Evolutionary conservation across 106 monocot genomes (phyloP), one percentile per base, ranked within the genome.

Genomic region (Dendrobium catenatum): DNA sequence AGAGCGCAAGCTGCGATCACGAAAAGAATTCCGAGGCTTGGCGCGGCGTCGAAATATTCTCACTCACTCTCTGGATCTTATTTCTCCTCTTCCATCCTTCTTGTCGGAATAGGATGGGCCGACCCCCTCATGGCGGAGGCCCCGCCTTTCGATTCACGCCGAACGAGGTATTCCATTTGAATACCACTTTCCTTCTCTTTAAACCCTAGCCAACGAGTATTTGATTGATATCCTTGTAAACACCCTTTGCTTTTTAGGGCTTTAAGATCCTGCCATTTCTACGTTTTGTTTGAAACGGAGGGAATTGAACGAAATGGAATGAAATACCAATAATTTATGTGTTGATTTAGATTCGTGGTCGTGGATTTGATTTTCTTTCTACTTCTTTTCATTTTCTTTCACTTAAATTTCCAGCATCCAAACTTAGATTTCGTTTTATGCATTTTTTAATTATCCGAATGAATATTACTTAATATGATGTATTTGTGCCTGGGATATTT

Each of bases 51-150:
- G 7, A 48, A 51, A 13, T 1, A 51, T 31, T 31, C n/a, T 9
- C 70, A 31, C 9, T 15, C 27, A 3, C 31, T 70, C 31, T 70
- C 5, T 5, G 64, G 8, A 22, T 26, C 64, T 66, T 24, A 66
- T 4, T 66, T 5, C 22, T 66, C 33, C 15, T 37, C 33, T 10
- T 70, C 33, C 70, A 37, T 37, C 70, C 2, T 31, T 37, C 70
- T 31, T 9, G 33, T 70, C 13, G 70, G 27, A 16, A 27, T 70
- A 27, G 31, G 31, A 77, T 77, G 77, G 77, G 77, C 26, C 77
- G 77, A 51, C 77, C 51, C 22, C 77, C 77, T 24, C 77, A 77
- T 40, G 51, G 77, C 24, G 77, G 77, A 77, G 77, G 49, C 77
- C 77, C 77, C 24, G 77, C 49, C 51, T 77, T 77, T 43, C 77